Percentiles rank a stretch among this genome's conserved stretches.
phyloP scores from a whole-genome alignment of 192 early-diverging fungal genomes.

The Rhizoclosmatium globosum region DNA sequence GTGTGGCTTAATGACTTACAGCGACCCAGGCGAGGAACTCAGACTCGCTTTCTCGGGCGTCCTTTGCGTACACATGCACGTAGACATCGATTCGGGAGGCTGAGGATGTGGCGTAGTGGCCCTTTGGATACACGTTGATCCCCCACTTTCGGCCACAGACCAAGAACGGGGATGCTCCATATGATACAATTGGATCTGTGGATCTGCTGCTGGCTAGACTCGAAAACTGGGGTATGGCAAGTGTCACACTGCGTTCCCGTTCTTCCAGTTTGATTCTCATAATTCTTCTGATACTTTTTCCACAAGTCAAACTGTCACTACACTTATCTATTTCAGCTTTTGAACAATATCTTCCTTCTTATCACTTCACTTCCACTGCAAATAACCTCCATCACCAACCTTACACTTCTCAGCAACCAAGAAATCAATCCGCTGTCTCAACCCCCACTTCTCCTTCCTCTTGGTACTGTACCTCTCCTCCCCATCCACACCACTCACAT shows the following conservation, averaged over 20 bases:
- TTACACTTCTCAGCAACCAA: not conserved
- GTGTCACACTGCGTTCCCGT: not conserved
- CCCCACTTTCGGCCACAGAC: conserved; percentile 34
- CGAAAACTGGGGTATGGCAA: conserved; percentile 12
- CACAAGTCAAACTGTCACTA: no score
- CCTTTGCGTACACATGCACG: conserved; percentile 4
- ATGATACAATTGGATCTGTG: not conserved
- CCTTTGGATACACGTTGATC: conserved; percentile 23
- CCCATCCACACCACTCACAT: conserved; percentile 15
- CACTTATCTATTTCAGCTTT: no score
- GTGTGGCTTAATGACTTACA: not conserved
- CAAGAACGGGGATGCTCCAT: conserved; percentile 19
- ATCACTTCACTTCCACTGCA: conserved; percentile 14
- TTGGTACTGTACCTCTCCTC: not conserved
- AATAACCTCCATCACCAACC: conserved; percentile 2
- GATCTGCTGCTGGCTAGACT: not conserved
- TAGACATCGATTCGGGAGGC: conserved; percentile 14
- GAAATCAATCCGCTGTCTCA: conserved; percentile 27
- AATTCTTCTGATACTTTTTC: not conserved
- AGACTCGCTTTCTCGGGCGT: conserved; percentile 10
- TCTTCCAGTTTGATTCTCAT: conserved; percentile 20
- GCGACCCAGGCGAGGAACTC: conserved; percentile 18
- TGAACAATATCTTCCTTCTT: no score
- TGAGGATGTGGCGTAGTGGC: not conserved
- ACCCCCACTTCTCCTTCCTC: conserved; percentile 29